Percentiles rank a stretch among this genome's conserved stretches.
phyloP scores from a whole-genome alignment of 352 stramenopile genomes.

The Phytophthora pinifolia region DNA sequence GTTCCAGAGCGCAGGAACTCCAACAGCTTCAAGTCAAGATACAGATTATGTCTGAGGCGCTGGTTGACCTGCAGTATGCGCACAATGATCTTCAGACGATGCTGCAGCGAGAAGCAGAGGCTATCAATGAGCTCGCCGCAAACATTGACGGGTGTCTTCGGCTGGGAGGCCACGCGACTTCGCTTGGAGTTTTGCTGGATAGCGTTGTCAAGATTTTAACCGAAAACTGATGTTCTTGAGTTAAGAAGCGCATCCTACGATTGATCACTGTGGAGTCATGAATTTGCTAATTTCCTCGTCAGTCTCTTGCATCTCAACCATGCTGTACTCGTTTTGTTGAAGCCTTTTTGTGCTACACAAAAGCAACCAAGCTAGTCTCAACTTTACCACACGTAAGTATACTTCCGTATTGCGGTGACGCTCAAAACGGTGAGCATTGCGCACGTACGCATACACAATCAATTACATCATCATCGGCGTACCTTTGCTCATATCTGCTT shows the following conservation, averaged over 20 bases:
- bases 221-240: not conserved
- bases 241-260: not conserved
- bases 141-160: not conserved
- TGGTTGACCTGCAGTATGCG: not conserved
- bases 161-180: not conserved
- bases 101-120: not conserved
- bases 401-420: conserved; percentile 1
- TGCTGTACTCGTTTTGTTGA: not conserved
- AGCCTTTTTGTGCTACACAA: conserved; percentile 2
- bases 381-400: not conserved
- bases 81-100: not conserved
- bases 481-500: no score
- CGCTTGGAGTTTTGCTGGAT: not conserved
- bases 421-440: not conserved
- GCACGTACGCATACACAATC: not conserved
- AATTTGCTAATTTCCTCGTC: conserved; percentile 1
- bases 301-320: conserved; percentile 1
- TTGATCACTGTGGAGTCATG: not conserved
- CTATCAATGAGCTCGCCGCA: not conserved
- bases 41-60: not conserved
- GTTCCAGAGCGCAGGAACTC: not conserved
- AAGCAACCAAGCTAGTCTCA: conserved; percentile 3
- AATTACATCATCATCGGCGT: no score
- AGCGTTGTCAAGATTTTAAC: not conserved
- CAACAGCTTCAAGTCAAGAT: conserved; percentile 4